Percentiles rank a stretch among this genome's conserved stretches.
phyloP scores from a whole-genome alignment of 2,329 filamentous ascomycete genomes.

The Akanthomyces uredinophilus region DNA sequence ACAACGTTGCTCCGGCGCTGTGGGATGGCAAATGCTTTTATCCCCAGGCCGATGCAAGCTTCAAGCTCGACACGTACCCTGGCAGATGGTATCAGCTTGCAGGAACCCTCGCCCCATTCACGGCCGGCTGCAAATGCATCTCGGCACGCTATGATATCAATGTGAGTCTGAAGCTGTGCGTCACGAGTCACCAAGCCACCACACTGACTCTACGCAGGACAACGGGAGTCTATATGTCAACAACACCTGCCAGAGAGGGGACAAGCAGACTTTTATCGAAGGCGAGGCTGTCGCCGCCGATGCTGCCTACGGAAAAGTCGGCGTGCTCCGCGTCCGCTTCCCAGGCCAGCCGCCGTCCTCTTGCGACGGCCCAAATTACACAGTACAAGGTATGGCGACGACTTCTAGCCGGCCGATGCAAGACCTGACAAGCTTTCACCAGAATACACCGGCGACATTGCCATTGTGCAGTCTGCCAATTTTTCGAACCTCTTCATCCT shows the following conservation, averaged over 20 bases:
- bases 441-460: slow-evolving; percentile 29
- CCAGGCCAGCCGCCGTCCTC: slow-evolving; percentile 24
- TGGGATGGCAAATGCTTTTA: slow-evolving; percentile 31
- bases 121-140: slow-evolving; percentile 28
- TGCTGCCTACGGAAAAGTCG: slow-evolving; percentile 25
- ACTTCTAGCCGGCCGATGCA: no score
- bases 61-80: slow-evolving; percentile 27
- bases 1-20: slow-evolving; percentile 24
- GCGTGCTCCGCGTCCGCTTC: slow-evolving; percentile 28
- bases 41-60: slow-evolving; percentile 24
- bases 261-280: slow-evolving; percentile 25
- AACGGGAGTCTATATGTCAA: slow-evolving; percentile 28
- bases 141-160: slow-evolving; percentile 28
- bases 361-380: slow-evolving; percentile 30
- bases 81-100: slow-evolving; percentile 32
- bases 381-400: slow-evolving; percentile 24
- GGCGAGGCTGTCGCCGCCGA: slow-evolving; percentile 25
- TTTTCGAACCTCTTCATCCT: slow-evolving; percentile 30
- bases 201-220: slow-evolving; percentile 18
- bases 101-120: slow-evolving; percentile 28
- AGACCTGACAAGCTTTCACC: background rate
- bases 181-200: background rate
- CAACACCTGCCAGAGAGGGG: slow-evolving; percentile 26
- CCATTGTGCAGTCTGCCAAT: slow-evolving; percentile 29
- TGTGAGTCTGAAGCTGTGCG: slow-evolving; percentile 17